These are phyloP conservation scores for Irpex sp. DNA, from an alignment of 1,284 basidiomycete species.

Conservation along the genomic window DNA sequence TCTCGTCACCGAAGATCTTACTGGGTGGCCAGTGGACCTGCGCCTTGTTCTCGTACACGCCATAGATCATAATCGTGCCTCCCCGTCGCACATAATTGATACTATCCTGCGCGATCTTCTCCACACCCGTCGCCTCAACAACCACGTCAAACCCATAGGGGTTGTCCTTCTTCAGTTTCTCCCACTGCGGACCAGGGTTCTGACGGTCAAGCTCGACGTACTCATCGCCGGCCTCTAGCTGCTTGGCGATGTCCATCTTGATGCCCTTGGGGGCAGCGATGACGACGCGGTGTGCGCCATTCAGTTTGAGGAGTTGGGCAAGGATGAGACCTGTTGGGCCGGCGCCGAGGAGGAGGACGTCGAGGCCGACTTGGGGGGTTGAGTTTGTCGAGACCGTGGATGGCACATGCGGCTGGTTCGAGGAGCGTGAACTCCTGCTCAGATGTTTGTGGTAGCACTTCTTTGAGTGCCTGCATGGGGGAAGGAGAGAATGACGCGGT, in stretches of 20 bases:
- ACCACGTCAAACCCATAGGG: conserved; percentile 88
- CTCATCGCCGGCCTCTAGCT: conserved; percentile 74
- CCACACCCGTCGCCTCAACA: conserved; percentile 43
- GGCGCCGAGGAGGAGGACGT: conserved; percentile 75
- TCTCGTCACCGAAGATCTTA: conserved; percentile 43
- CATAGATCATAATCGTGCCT: conserved; percentile 51
- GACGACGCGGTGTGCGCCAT: conserved; percentile 66
- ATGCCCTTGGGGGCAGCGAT: conserved; percentile 84
- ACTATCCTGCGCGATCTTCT: conserved; percentile 51
- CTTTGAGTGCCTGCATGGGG: too few species aligned
- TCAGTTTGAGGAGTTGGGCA: conserved; percentile 81
- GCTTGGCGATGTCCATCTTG: conserved; percentile 79
- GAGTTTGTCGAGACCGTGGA: conserved; percentile 86
- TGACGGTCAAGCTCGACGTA: conserved; percentile 81
- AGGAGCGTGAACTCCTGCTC: conserved; percentile 51
- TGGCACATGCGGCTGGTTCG: conserved; percentile 76
- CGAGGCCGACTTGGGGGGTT: conserved; percentile 74
- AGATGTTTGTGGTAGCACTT: too few species aligned
- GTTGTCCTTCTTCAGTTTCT: conserved; percentile 71
- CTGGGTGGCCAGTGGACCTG: conserved; percentile 54
- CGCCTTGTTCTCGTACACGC: conserved; percentile 55
- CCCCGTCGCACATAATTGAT: conserved; percentile 61
- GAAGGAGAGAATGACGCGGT: too few species aligned
- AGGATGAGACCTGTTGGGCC: conserved; percentile 83
- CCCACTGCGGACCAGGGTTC: conserved; percentile 76